Evolutionary conservation across 805 yeast species (phyloP).

Genomic region (Martiniozyma abietophila): DNA sequence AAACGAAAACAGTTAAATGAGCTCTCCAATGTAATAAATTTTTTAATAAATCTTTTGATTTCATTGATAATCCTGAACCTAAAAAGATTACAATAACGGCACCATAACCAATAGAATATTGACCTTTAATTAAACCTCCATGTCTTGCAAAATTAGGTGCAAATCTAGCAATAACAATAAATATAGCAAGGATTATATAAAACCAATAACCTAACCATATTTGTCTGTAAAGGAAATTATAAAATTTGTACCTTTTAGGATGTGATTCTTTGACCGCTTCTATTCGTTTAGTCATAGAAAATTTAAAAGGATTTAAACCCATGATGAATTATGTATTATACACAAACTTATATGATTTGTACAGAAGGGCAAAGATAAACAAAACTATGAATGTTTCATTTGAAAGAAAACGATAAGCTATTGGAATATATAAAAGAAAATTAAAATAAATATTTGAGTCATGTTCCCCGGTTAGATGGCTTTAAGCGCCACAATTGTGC

Average conservation of each 20-base stretch:
- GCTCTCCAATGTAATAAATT: slow-evolving; percentile 77
- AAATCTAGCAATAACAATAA: slow-evolving; percentile 65
- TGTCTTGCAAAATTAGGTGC: slow-evolving; percentile 79
- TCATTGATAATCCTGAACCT: slow-evolving; percentile 73
- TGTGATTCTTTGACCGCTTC: slow-evolving; percentile 9
- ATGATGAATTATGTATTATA: no score
- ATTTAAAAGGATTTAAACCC: no score
- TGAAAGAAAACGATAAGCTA: no score
- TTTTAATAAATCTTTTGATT: slow-evolving; percentile 47
- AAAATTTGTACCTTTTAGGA: slow-evolving; percentile 6
- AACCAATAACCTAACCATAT: slow-evolving; percentile 58
- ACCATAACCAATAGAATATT: slow-evolving; percentile 73
- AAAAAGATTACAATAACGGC: slow-evolving; percentile 83
- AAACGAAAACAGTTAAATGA: slow-evolving; percentile 56
- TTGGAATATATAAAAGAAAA: no score
- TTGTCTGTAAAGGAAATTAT: slow-evolving; percentile 9
- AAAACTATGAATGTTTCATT: no score
- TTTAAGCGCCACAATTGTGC: no score
- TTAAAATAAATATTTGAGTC: no score
- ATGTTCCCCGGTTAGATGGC: no score
- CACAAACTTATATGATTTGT: no score
- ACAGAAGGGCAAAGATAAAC: no score
- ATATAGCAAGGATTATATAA: slow-evolving; percentile 58
- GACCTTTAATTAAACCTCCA: slow-evolving; percentile 66
- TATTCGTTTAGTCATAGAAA: no score